phyloP scores from a whole-genome alignment of 108 stramenopile species.

The Cyclostephanos tholiformis region DNA sequence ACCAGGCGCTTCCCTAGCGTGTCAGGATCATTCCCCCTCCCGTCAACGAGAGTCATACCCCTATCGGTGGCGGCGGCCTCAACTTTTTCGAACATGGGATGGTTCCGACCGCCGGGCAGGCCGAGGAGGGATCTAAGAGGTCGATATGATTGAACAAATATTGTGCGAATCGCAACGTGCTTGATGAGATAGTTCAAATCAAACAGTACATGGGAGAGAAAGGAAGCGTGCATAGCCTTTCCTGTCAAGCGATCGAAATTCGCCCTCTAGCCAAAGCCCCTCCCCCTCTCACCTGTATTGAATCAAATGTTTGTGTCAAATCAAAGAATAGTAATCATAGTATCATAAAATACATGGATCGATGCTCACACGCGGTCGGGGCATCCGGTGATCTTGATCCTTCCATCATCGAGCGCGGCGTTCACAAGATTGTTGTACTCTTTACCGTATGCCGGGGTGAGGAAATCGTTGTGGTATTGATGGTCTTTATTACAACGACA shows the following conservation, averaged over 20 bases:
- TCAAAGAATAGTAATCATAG: too few species aligned
- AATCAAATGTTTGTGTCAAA: too few species aligned
- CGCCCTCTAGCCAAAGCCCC: too few species aligned
- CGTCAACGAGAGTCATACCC: constrained; percentile 62
- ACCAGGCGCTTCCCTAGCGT: constrained; percentile 69
- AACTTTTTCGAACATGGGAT: constrained; percentile 47
- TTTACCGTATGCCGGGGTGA: constrained; percentile 70
- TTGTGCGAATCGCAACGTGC: too few species aligned
- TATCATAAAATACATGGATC: too few species aligned
- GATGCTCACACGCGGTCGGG: constrained; percentile 71
- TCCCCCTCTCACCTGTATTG: constrained; percentile 22
- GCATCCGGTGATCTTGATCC: constrained; percentile 77
- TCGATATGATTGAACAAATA: too few species aligned
- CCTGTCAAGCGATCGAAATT: too few species aligned
- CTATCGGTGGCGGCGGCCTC: constrained; percentile 57
- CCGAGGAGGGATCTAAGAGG: constrained; percentile 64
- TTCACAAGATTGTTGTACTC: constrained; percentile 74
- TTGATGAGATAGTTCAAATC: too few species aligned
- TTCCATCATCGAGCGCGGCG: constrained; percentile 70
- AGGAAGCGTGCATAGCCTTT: background rate
- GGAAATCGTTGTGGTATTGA: constrained; percentile 84
- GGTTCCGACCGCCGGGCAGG: constrained; percentile 65
- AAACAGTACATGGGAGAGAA: too few species aligned
- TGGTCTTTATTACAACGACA: too few species aligned
- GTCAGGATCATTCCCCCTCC: constrained; percentile 80